Percentiles rank a stretch among this genome's conserved stretches.
These are phyloP conservation scores for Byssoonygena ceratinophila DNA, from an alignment of 2,329 filamentous ascomycete species.

Conservation along the genomic window DNA sequence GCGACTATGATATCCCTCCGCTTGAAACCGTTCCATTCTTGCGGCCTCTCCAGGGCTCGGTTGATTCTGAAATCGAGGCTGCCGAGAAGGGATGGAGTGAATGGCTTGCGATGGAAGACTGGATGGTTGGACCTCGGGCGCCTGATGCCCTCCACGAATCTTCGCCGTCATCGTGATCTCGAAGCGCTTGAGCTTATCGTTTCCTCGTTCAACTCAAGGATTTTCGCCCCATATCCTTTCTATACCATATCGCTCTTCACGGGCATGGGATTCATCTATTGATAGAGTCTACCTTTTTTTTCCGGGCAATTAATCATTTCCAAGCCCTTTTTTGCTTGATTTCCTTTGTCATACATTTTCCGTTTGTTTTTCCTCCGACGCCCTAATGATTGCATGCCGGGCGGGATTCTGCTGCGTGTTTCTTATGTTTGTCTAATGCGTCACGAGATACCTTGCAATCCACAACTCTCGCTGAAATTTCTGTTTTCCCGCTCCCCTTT, in stretches of 20 bases:
- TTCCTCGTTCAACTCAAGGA: not conserved
- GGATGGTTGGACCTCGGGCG: slow-evolving; percentile 84
- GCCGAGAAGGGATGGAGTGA: slow-evolving; percentile 85
- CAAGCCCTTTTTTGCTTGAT: not conserved
- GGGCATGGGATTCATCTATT: not conserved
- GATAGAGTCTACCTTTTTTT: too few species aligned
- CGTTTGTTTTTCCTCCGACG: not conserved
- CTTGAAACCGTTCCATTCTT: slow-evolving; percentile 81
- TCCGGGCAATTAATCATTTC: not conserved
- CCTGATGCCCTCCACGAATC: slow-evolving; percentile 41
- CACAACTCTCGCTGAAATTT: not conserved
- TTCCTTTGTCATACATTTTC: not conserved
- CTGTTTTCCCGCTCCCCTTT: too few species aligned
- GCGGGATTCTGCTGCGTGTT: not conserved
- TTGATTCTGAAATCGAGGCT: slow-evolving; percentile 66
- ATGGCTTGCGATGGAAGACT: slow-evolving; percentile 95
- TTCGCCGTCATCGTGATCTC: slow-evolving; percentile 27
- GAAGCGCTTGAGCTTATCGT: slow-evolving; percentile 4
- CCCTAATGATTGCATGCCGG: not conserved
- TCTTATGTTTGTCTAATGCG: not conserved
- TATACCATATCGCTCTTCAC: not conserved
- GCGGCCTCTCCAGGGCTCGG: slow-evolving; percentile 64
- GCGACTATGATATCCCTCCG: slow-evolving; percentile 75
- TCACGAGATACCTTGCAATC: not conserved
- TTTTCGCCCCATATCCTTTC: not conserved